Evolutionary conservation across 345 rosid genomes (phyloP).

Genomic region (rapeseed (Brassica napus)): DNA sequence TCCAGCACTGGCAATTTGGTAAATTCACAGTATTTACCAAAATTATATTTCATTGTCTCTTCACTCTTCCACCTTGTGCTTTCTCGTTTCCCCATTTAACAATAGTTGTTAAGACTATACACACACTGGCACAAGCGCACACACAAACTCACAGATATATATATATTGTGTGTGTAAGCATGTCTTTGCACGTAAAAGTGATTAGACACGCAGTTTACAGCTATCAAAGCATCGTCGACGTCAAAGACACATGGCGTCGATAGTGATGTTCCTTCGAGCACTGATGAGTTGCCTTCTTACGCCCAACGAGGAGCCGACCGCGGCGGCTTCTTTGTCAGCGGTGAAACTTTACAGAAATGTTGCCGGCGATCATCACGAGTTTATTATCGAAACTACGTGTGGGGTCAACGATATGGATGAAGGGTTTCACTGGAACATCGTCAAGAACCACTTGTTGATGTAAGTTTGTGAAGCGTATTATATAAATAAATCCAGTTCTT

Average conservation of each 20-base stretch:
- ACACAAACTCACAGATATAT: slow-evolving; percentile 12
- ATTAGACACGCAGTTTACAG: background rate
- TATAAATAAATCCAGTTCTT: slow-evolving; percentile 11
- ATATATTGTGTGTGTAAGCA: background rate
- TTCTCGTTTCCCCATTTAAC: slow-evolving; percentile 14
- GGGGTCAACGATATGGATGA: slow-evolving; percentile 19
- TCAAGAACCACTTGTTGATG: slow-evolving; percentile 25
- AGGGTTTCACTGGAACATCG: slow-evolving; percentile 20
- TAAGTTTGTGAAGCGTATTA: background rate
- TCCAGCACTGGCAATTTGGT: background rate
- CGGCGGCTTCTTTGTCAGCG: background rate
- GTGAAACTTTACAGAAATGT: slow-evolving; percentile 5
- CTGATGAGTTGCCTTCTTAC: slow-evolving; percentile 40
- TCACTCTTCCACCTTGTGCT: background rate
- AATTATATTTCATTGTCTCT: background rate
- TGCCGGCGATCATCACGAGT: background rate
- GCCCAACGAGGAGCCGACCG: slow-evolving; percentile 16
- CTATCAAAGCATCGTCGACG: slow-evolving; percentile 5
- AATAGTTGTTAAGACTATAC: slow-evolving; percentile 38
- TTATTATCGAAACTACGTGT: background rate
- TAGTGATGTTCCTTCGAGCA: slow-evolving; percentile 39
- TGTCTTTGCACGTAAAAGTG: slow-evolving; percentile 13
- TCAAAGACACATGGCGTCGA: slow-evolving; percentile 32
- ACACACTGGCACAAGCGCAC: slow-evolving; percentile 24
- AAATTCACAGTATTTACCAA: background rate